A percentile compares a stretch with the other conserved stretches of the same genome.
Conservation (phyloP, 257 asterid genomes). For the Petrea volubilis region DNA sequence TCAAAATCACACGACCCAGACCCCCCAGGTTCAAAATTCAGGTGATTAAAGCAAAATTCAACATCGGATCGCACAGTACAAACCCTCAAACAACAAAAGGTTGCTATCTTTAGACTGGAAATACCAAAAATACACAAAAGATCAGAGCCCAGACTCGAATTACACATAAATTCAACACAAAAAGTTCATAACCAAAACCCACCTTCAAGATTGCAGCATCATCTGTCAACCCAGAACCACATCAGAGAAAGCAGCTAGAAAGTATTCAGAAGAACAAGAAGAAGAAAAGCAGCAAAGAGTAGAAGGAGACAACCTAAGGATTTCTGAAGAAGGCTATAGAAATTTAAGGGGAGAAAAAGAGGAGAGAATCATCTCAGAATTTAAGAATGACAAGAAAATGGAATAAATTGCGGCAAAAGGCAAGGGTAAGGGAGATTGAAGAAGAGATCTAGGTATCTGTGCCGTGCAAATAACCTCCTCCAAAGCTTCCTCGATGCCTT, state of each 20-base stretch:
- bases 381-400: constrained; percentile 41
- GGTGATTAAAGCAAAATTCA: constrained; percentile 30
- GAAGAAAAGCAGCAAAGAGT: constrained; percentile 17
- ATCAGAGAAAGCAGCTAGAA: constrained; percentile 21
- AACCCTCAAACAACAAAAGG: constrained; percentile 25
- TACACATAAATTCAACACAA: constrained; percentile 16
- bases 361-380: constrained; percentile 32
- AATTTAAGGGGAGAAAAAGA: constrained; percentile 24
- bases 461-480: constrained; percentile 91
- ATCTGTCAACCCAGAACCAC: constrained; percentile 23
- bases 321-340: constrained; percentile 16
- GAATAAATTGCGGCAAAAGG: constrained; percentile 89
- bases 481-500: constrained; percentile 57
- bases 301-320: constrained; percentile 20
- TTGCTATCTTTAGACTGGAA: constrained; percentile 27
- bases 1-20: constrained; percentile 5
- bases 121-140: constrained; percentile 25
- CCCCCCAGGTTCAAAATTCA: constrained; percentile 24
- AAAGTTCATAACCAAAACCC: constrained; percentile 24
- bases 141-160: constrained; percentile 34
- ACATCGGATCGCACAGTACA: constrained; percentile 38
- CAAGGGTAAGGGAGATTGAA: constrained; percentile 60
- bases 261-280: constrained; percentile 15
- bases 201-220: constrained; percentile 37
- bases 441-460: constrained; percentile 94